Base-by-base conservation (phyloP, 1,284 basidiomycete genomes). In the Vanrija humicola region DNA sequence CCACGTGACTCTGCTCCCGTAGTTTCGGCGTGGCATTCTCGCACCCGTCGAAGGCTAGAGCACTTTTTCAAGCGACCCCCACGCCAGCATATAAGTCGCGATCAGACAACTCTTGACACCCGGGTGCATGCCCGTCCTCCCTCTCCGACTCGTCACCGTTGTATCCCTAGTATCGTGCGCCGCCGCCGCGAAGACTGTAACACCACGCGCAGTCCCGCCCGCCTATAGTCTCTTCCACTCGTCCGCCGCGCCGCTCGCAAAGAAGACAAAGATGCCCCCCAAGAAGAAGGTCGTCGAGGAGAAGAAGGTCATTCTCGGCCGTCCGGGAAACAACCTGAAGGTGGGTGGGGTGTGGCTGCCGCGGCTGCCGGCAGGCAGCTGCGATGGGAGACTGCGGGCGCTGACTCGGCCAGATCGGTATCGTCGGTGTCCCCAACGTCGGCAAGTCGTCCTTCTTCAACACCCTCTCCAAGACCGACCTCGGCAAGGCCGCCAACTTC, bases 401-500 rank as follows among this genome's bases (percentile, higher is more conserved):
- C 38, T 38, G 8, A 45, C 38, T 25, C 5, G 8, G 16, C 9
- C 89, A 92, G 83, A 89, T 95, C 70, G 93, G 92, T 76, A 95
- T 97, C 82, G 93, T 97, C 80, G 93, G 92, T 73, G 76, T 97
- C 44, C 92, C 92, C 58, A 96, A 96, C 75, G 91, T 95, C 68
- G 91, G 91, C 64, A 94, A 94, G 78, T 91, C 88, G 1, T 92
- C 90, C 18, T 90, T 91, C 78, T 93, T 93, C 86, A 99, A 99
- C 78, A 87, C 84, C 45, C 84, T 98, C 54, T 94, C 96, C 52
- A 87, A 98, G 89, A 97, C 74, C 19, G 69, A 72, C 78, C 83
- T 98, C n/a, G 95, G 90, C 65, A 95, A 96, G 77, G 87, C 91
- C 45, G 93, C 93, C 77, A 99, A 99, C 82, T 99, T 96, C 76